Conservation (phyloP, 2,329 filamentous ascomycete species). For the Diaporthe longicolla region DNA sequence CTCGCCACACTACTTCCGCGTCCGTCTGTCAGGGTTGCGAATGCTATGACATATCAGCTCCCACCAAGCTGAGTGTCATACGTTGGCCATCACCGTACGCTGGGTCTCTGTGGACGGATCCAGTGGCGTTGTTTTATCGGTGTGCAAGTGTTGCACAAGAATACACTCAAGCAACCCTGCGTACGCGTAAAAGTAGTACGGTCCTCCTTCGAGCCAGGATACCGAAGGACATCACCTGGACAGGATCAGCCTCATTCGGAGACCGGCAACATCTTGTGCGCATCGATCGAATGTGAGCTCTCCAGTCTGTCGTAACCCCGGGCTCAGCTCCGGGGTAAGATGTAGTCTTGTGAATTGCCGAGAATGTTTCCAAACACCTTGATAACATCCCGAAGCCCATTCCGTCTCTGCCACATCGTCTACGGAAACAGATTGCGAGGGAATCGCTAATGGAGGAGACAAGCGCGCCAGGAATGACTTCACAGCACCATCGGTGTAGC, state of each 20-base stretch:
- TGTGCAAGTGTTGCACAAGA: not conserved
- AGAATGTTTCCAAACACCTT: not conserved
- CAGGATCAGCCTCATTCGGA: constrained; percentile 1
- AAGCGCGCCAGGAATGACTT: not conserved
- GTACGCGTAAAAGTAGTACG: not conserved
- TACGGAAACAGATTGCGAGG: not conserved
- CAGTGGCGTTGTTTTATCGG: not conserved
- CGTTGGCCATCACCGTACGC: not conserved
- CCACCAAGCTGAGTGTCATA: not conserved
- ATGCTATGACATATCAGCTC: not conserved
- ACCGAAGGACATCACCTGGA: not conserved
- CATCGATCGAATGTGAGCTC: too few relatives aligned
- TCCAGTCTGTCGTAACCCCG: not conserved
- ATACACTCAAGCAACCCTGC: not conserved
- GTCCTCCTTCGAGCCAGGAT: not conserved
- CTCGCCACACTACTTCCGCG: not conserved
- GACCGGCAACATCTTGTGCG: not conserved
- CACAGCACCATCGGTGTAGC: not conserved
- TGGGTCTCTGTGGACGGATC: not conserved
- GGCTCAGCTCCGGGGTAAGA: not conserved
- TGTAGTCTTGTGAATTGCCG: not conserved
- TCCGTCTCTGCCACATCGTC: not conserved
- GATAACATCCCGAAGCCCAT: not conserved
- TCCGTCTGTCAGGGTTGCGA: too few relatives aligned
- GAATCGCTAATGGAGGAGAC: not conserved